Evolutionary conservation across 1,284 basidiomycete species (phyloP).

Genomic region (Porogramme epimiltina): DNA sequence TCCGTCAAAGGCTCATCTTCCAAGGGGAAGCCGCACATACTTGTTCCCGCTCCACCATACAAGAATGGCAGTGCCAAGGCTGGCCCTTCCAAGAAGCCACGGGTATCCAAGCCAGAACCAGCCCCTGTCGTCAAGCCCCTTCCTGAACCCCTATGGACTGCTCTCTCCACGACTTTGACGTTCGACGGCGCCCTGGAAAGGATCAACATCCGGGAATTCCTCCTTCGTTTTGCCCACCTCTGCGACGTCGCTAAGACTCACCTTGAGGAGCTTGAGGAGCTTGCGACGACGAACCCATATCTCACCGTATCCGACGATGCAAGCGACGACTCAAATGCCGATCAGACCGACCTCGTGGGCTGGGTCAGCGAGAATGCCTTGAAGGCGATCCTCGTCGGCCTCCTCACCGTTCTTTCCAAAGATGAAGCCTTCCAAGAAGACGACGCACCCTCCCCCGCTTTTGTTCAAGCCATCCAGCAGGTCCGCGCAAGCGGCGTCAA

Average conservation of each 20-base stretch:
- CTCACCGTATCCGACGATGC: constrained; percentile 8
- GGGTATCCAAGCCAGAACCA: constrained; percentile 27
- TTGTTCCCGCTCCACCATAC: constrained; percentile 15
- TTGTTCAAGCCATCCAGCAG: constrained; percentile 48
- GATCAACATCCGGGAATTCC: constrained; percentile 73
- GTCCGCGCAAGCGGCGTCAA: constrained; percentile 54
- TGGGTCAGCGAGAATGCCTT: constrained; percentile 69
- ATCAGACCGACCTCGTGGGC: constrained; percentile 41
- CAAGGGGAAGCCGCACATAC: constrained; percentile 11
- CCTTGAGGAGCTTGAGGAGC: constrained; percentile 66
- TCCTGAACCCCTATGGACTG: constrained; percentile 47
- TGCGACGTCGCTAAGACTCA: constrained; percentile 56
- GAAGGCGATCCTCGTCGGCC: constrained; percentile 59
- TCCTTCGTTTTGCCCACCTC: constrained; percentile 58
- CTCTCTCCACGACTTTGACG: constrained; percentile 45
- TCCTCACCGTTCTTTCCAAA: constrained; percentile 54
- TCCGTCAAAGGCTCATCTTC: background rate
- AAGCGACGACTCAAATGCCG: constrained; percentile 35
- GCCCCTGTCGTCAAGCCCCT: constrained; percentile 28
- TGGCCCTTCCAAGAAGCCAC: constrained; percentile 16
- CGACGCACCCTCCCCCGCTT: constrained; percentile 25
- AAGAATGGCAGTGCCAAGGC: constrained; percentile 10
- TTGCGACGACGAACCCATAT: constrained; percentile 39
- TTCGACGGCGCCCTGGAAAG: constrained; percentile 55
- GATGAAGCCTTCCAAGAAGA: constrained; percentile 24